These are phyloP conservation scores for Haberlea rhodopensis DNA, from an alignment of 257 asterid species.

Conservation along the genomic window DNA sequence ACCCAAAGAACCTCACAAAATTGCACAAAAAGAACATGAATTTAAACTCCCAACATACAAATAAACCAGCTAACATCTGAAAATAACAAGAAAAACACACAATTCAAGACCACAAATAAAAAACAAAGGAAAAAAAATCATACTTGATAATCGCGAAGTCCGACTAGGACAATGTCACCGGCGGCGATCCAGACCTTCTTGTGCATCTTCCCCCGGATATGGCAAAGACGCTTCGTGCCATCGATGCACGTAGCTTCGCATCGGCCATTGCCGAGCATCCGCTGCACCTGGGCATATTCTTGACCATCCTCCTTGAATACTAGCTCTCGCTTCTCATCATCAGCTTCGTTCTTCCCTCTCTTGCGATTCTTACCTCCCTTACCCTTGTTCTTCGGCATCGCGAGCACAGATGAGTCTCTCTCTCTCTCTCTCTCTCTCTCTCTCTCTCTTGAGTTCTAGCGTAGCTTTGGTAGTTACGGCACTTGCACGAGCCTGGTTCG, in stretches of 20 bases:
- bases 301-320: conserved; percentile 93
- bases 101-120: neutral
- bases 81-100: neutral
- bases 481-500: neutral
- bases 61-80: neutral
- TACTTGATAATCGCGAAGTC: conserved; percentile 95
- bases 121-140: too few relatives aligned
- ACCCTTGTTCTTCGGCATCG: conserved; percentile 97
- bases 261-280: conserved; percentile 91
- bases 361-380: conserved; percentile 96
- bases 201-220: conserved; percentile 93
- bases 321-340: conserved; percentile 91
- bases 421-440: neutral
- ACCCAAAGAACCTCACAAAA: neutral
- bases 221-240: conserved; percentile 81
- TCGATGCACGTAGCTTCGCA: conserved; percentile 89
- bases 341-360: conserved; percentile 96
- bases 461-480: conserved; percentile 8
- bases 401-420: conserved; percentile 11
- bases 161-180: conserved; percentile 87
- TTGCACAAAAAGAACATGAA: neutral
- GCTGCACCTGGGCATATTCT: conserved; percentile 83
- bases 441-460: neutral
- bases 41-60: neutral
- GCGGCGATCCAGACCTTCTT: conserved; percentile 97